Evolutionary conservation across 2,329 filamentous ascomycete genomes (phyloP), one percentile per base, ranked within the genome.

Genomic region (Alternaria gansuensis): DNA sequence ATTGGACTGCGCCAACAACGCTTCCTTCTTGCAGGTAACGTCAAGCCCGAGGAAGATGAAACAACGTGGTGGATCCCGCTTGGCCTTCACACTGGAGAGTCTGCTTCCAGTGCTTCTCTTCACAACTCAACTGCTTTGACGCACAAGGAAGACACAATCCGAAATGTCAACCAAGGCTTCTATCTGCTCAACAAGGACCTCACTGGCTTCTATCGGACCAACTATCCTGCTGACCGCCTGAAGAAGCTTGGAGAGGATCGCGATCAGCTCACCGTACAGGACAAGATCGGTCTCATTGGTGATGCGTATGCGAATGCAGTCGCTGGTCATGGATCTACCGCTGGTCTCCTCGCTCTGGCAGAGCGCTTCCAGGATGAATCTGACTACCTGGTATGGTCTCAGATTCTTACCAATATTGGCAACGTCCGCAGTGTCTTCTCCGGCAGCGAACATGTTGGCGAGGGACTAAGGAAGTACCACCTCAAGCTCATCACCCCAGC

Each of bases 11-110:
- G 89, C 74, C 95, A 99, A 78, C 90, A 87, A 51, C 90, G 95
- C 57, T 99, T 97, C 85, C 83, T 99, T 23, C 92, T 91, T 21
- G 93, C 92, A 3, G 95, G 95, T 9, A 94, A 98, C 75, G 91
- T 93, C 55, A 92, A 93, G 81, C 83, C 92, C 2, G 91, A 96
- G 73, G 95, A 99, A 67, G 93, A 99, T 72, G 84, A 90, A 71
- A 97, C 93, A 3, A 88, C 87, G 21, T 99, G 95, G 95, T 99
- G 95, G 94, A 87, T 98, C 60, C 95, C 95, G 14, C 85, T 99
- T 31, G 90, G 90, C 13, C 82, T 99, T 28, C 90, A 93, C 76
- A 90, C 92, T 52, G 92, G 92, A 70, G 63, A 72, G 2, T 81
- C 70, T n/a, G 69, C 70, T 34, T 65, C 84, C 36, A 84, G 89